Percentiles rank a stretch among this genome's conserved stretches.
phyloP scores from a whole-genome alignment of 2,329 filamentous ascomycete species.

The Emericellopsis cladophorae region DNA sequence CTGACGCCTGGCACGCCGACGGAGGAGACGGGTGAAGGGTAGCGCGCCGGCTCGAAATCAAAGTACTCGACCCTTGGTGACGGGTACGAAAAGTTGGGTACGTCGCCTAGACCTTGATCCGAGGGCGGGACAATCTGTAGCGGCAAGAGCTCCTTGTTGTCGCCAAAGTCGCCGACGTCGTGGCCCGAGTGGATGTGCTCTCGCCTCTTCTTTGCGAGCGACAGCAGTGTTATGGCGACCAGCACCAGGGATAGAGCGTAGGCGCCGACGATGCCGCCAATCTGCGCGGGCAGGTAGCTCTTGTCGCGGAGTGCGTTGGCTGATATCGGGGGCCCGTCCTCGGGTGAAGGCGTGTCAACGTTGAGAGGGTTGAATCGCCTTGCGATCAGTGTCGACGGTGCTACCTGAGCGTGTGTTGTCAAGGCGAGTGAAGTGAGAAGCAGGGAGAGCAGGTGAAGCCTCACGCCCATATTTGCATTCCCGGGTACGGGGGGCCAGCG shows the following conservation, averaged over 20 bases:
- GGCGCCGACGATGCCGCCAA: conserved; percentile 71
- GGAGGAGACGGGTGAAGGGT: conserved; percentile 33
- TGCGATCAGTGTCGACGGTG: conserved; percentile 4
- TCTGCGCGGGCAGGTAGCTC: conserved; percentile 62
- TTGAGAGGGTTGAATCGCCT: conserved; percentile 22
- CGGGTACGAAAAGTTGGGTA: conserved; percentile 39
- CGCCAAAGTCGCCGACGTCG: conserved; percentile 32
- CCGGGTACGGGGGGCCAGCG: conserved; percentile 13
- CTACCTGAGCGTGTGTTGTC: not conserved
- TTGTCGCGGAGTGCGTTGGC: conserved; percentile 45
- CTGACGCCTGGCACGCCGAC: conserved; percentile 44
- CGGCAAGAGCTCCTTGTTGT: not conserved
- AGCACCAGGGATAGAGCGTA: conserved; percentile 70
- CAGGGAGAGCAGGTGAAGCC: conserved; percentile 12
- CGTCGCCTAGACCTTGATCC: conserved; percentile 3
- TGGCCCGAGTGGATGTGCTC: conserved; percentile 38
- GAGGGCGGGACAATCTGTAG: conserved; percentile 6
- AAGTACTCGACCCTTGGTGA: conserved; percentile 24
- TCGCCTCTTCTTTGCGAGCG: conserved; percentile 43
- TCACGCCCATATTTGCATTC: conserved; percentile 25
- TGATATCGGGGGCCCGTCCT: conserved; percentile 47
- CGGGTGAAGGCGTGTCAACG: conserved; percentile 45
- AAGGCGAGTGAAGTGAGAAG: conserved; percentile 1
- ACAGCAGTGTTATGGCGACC: conserved; percentile 53
- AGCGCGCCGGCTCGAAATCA: conserved; percentile 24